Percentiles rank a stretch among this genome's conserved stretches.
Conservation (phyloP, 2,329 filamentous ascomycete species). For the Fusarium sp. region DNA sequence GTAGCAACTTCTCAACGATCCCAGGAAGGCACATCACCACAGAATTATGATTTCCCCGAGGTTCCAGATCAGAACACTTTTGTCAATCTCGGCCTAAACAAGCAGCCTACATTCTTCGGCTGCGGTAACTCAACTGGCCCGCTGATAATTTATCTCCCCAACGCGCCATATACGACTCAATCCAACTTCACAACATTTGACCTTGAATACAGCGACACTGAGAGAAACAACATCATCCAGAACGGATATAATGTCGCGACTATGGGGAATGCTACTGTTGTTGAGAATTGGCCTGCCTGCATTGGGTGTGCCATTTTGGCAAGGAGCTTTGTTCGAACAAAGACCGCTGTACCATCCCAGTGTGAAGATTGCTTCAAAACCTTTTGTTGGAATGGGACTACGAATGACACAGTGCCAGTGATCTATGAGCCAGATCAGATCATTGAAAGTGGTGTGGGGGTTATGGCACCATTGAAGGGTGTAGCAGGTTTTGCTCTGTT, state of each 20-base stretch:
- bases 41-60: conserved; percentile 77
- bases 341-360: not conserved
- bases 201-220: conserved; percentile 67
- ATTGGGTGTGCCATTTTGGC: conserved; percentile 74
- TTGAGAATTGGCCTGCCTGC: conserved; percentile 78
- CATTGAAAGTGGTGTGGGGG: not conserved
- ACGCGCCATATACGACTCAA: conserved; percentile 76
- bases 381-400: not conserved
- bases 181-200: conserved; percentile 82
- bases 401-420: not conserved
- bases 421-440: not conserved
- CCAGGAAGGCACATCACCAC: conserved; percentile 62
- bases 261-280: conserved; percentile 62
- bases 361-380: not conserved
- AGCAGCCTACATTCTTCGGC: conserved; percentile 82
- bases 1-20: conserved; percentile 80
- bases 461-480: not conserved
- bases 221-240: conserved; percentile 79
- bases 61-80: conserved; percentile 82
- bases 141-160: conserved; percentile 85
- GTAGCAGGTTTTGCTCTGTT: not conserved
- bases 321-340: not conserved
- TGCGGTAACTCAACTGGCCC: conserved; percentile 67
- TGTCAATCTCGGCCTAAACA: conserved; percentile 80
- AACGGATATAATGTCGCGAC: conserved; percentile 80